These are phyloP conservation scores for Globisporangium emineosum DNA, from an alignment of 352 stramenopile genomes.

Conservation along the genomic window DNA sequence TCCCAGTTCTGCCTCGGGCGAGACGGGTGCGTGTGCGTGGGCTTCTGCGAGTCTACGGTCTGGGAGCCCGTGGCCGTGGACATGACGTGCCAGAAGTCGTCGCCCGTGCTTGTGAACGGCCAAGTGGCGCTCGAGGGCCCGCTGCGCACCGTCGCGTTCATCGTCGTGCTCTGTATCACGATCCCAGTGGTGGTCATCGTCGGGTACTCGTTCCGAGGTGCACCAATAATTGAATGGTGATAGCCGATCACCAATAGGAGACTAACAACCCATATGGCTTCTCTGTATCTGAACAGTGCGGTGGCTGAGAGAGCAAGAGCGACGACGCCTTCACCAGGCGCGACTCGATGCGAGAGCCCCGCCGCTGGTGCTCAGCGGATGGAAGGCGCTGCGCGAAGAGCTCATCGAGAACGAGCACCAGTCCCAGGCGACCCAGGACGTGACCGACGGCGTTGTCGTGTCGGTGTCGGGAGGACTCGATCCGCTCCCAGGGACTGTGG, in stretches of 20 bases:
- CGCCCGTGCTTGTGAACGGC: not conserved
- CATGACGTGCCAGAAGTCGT: slow-evolving; percentile 20
- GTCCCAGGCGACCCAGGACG: not conserved
- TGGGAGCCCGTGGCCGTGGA: slow-evolving; percentile 23
- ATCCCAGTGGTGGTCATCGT: slow-evolving; percentile 15
- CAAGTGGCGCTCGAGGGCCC: slow-evolving; percentile 1
- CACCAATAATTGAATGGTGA: not conserved
- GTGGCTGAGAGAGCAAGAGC: not conserved
- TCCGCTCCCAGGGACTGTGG: not conserved
- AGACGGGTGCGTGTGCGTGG: slow-evolving; percentile 35
- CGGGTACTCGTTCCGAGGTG: slow-evolving; percentile 7
- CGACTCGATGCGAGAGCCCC: slow-evolving; percentile 14
- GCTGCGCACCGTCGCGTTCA: slow-evolving; percentile 10
- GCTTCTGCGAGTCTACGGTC: slow-evolving; percentile 32
- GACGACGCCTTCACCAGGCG: not conserved
- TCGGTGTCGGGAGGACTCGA: slow-evolving; percentile 4
- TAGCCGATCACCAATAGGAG: not conserved
- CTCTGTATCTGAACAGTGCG: not conserved
- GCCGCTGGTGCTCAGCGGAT: slow-evolving; percentile 16
- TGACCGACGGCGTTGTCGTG: not conserved
- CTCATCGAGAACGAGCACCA: slow-evolving; percentile 24
- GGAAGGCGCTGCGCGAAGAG: slow-evolving; percentile 23
- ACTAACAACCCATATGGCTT: not conserved
- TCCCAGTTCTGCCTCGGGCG: slow-evolving; percentile 31
- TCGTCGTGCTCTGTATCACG: slow-evolving; percentile 12